Base-by-base conservation (phyloP, 306 rosid species). In the Rosa multiflora region DNA sequence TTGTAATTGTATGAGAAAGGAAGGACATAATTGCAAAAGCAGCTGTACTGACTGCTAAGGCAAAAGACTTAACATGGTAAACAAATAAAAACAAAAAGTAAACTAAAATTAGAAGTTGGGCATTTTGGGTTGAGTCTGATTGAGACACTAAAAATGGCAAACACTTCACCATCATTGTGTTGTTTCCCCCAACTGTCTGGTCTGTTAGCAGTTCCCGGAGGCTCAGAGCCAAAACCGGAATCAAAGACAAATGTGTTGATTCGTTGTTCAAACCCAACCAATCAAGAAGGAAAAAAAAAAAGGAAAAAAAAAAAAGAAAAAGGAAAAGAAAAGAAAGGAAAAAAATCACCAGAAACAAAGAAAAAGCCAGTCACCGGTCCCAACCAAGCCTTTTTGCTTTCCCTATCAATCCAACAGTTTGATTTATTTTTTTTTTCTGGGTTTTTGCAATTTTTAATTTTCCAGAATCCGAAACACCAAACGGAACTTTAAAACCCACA, bases 181-280 rank as follows among this genome's bases (percentile, higher is more conserved):
- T 82, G 77, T 79, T 18, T 74, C 82, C 85, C 78, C 86, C 86
- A 90, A 80, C 71, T 92, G 88, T 92, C 26, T 81, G 93, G 96
- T 82, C 59, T 83, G 73, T 61, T 78, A 88, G 84, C 81, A 78
- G 79, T 88, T 86, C 75, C 78, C 88, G 97, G 94, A 90, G 89
- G 86, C 75, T 82, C 87, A 93, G 94, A 90, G 88, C 86, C 77
- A 70, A 88, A 87, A 56, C 66, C 91, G 97, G 94, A 84, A 87
- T 64, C 86, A 61, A 76, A 58, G 20, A 77, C 39, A 83, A 82
- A 71, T 61, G 91, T 64, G 77, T 78, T 87, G 86, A 82, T 85
- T 76, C 73, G 67, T 71, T 73, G 64, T 88, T 83, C 87, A 84
- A 87, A 85, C 81, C 83, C 74, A 84, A 70, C 78, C 76, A 81